Evolutionary conservation across 805 yeast genomes (phyloP), one percentile per base, ranked within the genome.

Genomic region (Scheffersomyces ergatensis): DNA sequence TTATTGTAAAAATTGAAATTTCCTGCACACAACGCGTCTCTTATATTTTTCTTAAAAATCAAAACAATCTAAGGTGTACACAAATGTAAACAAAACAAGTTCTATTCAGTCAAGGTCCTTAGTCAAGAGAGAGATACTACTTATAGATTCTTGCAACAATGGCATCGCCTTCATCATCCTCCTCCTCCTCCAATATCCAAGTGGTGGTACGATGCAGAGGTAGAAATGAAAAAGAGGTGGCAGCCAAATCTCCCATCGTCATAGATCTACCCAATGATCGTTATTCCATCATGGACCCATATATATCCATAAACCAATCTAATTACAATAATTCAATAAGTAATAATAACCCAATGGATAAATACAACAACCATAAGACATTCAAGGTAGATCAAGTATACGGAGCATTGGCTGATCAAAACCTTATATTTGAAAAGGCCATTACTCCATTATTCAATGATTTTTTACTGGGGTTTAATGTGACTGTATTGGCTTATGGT

Each of bases 381-480:
- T 89, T 83, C 58, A 68, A 76, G 6, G 83, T 89, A 37, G 96
- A 89, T 58, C 81, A 79, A 40, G 93, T 86, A 0, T 88, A 84
- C 60, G 96, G 95, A 1, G 82, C 95, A 1, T 83, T 80, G 45
- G 82, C 92, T 2, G 89, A 81, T 51, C 97, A 89, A 60, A 64
- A 70, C 33, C 64, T 72, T 29, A 58, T 89, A 1, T 89, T 82
- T 50, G 78, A 81, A 17, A 77, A 77, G 19, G 83, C 83, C 15
- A 95, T 90, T 0, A 71, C 74, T 19, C 96, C 90, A 46, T 75
- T 89, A 44, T 63, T 89, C 42, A 65, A 73, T 38, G 95, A 92
- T 16, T 85, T 82, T 56, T 45, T 76, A 36, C 56, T 59, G 36
- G 83, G 83, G 13, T 71, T 60, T 47, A 88, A 87, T 56, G 88